Evolutionary conservation across 257 asterid genomes (phyloP).

Genomic region (Nemophila menziesii): DNA sequence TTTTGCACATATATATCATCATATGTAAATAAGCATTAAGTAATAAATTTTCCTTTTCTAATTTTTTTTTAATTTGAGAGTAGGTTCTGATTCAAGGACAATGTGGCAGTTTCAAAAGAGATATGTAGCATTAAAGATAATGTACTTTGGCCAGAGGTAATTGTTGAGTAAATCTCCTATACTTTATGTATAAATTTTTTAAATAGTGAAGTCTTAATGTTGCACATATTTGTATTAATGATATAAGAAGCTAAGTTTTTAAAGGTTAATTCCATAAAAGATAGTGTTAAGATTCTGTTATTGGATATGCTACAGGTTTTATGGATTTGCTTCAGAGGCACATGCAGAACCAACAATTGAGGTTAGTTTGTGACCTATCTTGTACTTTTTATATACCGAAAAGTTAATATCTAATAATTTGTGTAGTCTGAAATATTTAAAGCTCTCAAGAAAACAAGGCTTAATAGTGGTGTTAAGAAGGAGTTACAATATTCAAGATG

Average conservation of each 20-base stretch:
- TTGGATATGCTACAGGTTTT: slow-evolving; percentile 44
- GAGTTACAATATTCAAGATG: slow-evolving; percentile 81
- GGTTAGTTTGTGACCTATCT: slow-evolving; percentile 30
- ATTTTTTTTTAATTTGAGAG: slow-evolving; percentile 9
- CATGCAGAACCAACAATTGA: slow-evolving; percentile 92
- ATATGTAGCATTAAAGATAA: slow-evolving; percentile 66
- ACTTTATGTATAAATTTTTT: too few species aligned
- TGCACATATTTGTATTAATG: too few species aligned
- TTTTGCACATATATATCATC: not conserved
- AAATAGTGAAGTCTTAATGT: too few species aligned
- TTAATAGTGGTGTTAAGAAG: slow-evolving; percentile 70
- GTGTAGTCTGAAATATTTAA: slow-evolving; percentile 82
- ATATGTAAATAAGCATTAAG: not conserved
- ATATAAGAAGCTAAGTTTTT: too few species aligned
- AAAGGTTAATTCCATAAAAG: not conserved
- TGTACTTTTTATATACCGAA: not conserved
- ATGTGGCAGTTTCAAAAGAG: slow-evolving; percentile 47
- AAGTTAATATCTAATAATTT: not conserved
- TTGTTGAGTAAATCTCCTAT: slow-evolving; percentile 1
- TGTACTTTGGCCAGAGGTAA: slow-evolving; percentile 94
- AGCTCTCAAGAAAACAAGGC: slow-evolving; percentile 70
- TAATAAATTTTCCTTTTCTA: not conserved
- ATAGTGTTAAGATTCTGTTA: slow-evolving; percentile 4
- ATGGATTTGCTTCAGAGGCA: slow-evolving; percentile 93
- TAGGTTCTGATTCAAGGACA: slow-evolving; percentile 14